These are phyloP conservation scores for Silene conica DNA, from an alignment of 148 eudicot genomes.

Conservation along the genomic window DNA sequence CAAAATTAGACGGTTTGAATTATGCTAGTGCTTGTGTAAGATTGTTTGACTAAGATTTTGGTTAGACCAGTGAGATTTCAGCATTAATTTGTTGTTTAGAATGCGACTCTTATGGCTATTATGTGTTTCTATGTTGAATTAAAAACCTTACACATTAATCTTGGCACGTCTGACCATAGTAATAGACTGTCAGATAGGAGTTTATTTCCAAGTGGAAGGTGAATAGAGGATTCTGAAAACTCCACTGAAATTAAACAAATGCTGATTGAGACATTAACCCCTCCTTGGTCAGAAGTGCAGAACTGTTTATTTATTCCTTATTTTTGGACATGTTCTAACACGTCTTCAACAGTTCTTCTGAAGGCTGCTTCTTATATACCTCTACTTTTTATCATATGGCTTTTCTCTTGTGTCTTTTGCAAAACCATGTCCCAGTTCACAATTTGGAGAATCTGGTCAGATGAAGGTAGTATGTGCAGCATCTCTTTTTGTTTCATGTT, in stretches of 20 bases:
- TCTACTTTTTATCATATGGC: neutral
- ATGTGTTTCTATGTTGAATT: neutral
- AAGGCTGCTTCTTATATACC: neutral
- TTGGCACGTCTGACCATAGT: neutral
- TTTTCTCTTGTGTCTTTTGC: neutral
- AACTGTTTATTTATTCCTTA: too few relatives aligned
- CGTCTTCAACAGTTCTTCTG: neutral
- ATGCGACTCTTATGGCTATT: neutral
- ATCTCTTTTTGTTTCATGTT: neutral
- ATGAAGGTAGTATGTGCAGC: neutral
- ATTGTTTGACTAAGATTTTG: neutral
- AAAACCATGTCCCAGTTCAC: neutral
- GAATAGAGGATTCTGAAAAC: neutral
- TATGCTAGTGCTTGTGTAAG: neutral
- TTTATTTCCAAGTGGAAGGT: too few relatives aligned
- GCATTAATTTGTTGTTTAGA: neutral
- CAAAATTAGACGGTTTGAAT: neutral
- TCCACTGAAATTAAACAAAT: constrained; percentile 3
- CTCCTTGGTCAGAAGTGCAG: neutral
- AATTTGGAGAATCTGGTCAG: neutral
- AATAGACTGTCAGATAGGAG: too few relatives aligned
- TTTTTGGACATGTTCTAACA: neutral
- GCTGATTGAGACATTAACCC: neutral
- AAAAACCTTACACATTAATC: neutral
- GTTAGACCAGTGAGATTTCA: neutral